These are phyloP conservation scores for Oryza longistaminata DNA, from an alignment of 176 grass and related monocot genomes.

Conservation along the genomic window DNA sequence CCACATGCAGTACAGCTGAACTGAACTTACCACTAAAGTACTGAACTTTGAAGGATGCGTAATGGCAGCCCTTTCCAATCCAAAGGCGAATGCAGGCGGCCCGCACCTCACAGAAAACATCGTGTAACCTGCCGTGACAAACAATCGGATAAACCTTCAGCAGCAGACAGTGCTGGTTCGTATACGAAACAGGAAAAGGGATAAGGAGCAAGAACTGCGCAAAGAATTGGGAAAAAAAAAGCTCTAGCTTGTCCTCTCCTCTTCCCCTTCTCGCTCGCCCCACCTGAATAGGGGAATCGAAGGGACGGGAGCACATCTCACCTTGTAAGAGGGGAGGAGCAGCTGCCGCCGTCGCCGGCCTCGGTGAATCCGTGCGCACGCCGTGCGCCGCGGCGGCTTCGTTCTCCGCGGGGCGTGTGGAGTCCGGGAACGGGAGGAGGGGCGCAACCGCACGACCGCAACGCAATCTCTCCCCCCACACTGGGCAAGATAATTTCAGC, in stretches of 20 bases:
- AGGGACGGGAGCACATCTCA: neutral
- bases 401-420: neutral
- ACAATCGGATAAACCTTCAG: neutral
- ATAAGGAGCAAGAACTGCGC: neutral
- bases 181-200: no score
- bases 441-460: neutral
- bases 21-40: slow-evolving; percentile 50
- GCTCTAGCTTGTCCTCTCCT: neutral
- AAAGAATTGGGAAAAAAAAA: neutral
- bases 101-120: slow-evolving; percentile 51
- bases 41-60: slow-evolving; percentile 35
- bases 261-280: neutral
- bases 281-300: neutral
- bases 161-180: neutral
- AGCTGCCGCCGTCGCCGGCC: neutral
- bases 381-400: neutral
- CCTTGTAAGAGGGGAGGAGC: neutral
- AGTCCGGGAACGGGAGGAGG: neutral
- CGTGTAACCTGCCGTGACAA: neutral
- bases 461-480: neutral
- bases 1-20: neutral
- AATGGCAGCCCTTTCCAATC: neutral
- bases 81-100: slow-evolving; percentile 14
- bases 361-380: neutral
- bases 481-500: neutral